These are phyloP conservation scores for Moelleriella libera DNA, from an alignment of 2,329 filamentous ascomycete genomes.

Conservation along the genomic window DNA sequence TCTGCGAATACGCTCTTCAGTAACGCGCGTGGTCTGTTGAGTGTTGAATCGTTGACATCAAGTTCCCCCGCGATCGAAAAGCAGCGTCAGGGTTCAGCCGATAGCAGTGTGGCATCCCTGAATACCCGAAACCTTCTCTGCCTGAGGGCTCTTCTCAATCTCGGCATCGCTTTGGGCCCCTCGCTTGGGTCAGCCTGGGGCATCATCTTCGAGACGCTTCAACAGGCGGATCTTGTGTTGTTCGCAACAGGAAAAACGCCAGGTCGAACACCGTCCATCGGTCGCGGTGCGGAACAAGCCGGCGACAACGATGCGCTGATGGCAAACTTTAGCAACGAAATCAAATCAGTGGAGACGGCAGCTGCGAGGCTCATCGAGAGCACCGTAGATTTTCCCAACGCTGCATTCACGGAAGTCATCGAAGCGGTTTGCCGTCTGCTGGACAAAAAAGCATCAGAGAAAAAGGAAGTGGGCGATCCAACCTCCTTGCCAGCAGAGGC, in stretches of 20 bases:
- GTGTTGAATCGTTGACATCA: slow-evolving; percentile 55
- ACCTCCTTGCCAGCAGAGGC: slow-evolving; percentile 12
- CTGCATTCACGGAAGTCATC: slow-evolving; percentile 66
- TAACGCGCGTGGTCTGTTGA: slow-evolving; percentile 59
- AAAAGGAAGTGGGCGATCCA: slow-evolving; percentile 6
- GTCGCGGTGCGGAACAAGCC: slow-evolving; percentile 29
- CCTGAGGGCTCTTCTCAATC: slow-evolving; percentile 77
- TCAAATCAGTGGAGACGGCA: slow-evolving; percentile 78
- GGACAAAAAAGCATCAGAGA: slow-evolving; percentile 19
- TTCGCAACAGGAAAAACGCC: slow-evolving; percentile 45
- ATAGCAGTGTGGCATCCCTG: slow-evolving; percentile 40
- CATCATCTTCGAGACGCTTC: slow-evolving; percentile 81
- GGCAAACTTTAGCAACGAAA: slow-evolving; percentile 63
- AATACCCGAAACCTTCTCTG: slow-evolving; percentile 87
- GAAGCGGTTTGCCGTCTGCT: slow-evolving; percentile 62
- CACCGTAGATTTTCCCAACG: slow-evolving; percentile 78
- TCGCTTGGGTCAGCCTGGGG: slow-evolving; percentile 76
- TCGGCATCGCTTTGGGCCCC: slow-evolving; percentile 87
- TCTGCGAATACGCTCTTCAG: slow-evolving; percentile 43
- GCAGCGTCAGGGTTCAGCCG: slow-evolving; percentile 43
- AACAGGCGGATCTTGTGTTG: slow-evolving; percentile 83
- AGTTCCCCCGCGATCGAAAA: slow-evolving; percentile 42
- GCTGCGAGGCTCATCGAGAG: slow-evolving; percentile 80
- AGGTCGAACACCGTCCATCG: slow-evolving; percentile 34
- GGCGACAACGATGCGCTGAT: slow-evolving; percentile 36